phyloP scores from a whole-genome alignment of 2,329 filamentous ascomycete species.

The Sordariomycetes sp. region DNA sequence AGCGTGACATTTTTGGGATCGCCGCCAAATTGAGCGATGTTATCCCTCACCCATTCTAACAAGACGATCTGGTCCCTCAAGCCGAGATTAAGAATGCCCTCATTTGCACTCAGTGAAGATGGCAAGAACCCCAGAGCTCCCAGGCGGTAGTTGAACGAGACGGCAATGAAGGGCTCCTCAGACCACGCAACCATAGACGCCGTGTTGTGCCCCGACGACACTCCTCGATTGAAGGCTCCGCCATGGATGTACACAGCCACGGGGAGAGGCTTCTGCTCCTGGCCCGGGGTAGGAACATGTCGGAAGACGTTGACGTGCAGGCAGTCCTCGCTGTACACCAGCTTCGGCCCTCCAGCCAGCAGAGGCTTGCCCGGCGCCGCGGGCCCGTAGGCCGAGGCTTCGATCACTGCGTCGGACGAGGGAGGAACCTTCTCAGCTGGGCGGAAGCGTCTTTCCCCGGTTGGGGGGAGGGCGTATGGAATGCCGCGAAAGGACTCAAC shows the following conservation, averaged over 20 bases:
- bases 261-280: conserved; percentile 17
- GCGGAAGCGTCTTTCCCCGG: conserved; percentile 34
- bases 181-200: conserved; percentile 11
- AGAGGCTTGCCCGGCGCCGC: conserved; percentile 13
- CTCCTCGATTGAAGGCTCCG: conserved; percentile 12
- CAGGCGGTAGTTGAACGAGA: conserved; percentile 26
- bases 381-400: conserved; percentile 27
- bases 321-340: conserved; percentile 39
- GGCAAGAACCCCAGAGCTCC: conserved; percentile 25
- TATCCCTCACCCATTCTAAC: conserved; percentile 31
- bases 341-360: conserved; percentile 9
- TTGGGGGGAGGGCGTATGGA: conserved; percentile 37
- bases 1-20: conserved; percentile 30
- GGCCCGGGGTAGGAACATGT: conserved; percentile 12
- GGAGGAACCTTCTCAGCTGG: conserved; percentile 18
- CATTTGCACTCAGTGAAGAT: not conserved
- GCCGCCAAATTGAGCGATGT: conserved; percentile 39
- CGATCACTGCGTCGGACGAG: conserved; percentile 15
- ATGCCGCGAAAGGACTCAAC: conserved; percentile 36
- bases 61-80: conserved; percentile 42
- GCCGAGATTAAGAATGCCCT: conserved; percentile 16
- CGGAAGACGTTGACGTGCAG: conserved; percentile 44
- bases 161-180: conserved; percentile 17
- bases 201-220: conserved; percentile 17
- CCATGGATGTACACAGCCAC: conserved; percentile 53